Percentiles rank a stretch among this genome's conserved stretches.
phyloP scores from a whole-genome alignment of 2,329 filamentous ascomycete species.

The Colletotrichum sp. region DNA sequence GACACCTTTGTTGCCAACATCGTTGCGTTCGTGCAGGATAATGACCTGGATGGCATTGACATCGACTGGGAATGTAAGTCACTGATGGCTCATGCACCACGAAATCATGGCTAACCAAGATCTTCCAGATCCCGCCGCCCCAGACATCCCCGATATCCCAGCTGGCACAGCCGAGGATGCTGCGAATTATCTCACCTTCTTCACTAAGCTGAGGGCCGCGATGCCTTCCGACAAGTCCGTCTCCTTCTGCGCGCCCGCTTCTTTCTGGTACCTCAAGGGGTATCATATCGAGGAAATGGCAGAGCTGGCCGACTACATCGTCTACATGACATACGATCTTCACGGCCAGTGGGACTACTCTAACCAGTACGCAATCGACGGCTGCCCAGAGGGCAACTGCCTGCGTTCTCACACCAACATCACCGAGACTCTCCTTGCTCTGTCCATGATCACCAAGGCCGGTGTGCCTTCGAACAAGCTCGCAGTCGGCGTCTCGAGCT shows the following conservation, averaged over 20 bases:
- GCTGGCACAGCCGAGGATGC: constrained; percentile 25
- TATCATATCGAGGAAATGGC: constrained; percentile 38
- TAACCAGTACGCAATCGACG: constrained; percentile 27
- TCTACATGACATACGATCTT: constrained; percentile 39
- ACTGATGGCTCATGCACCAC: too few species aligned
- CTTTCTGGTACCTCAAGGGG: constrained; percentile 41
- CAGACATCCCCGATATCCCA: constrained; percentile 26
- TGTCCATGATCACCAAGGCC: constrained; percentile 41
- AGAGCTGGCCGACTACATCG: constrained; percentile 33
- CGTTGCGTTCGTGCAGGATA: constrained; percentile 42
- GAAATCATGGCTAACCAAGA: too few species aligned
- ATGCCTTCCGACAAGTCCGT: constrained; percentile 27
- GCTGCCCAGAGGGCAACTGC: constrained; percentile 34
- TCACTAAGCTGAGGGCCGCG: not conserved
- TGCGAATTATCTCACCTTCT: constrained; percentile 28
- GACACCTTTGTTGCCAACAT: constrained; percentile 39
- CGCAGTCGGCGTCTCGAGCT: constrained; percentile 34
- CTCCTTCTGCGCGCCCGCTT: constrained; percentile 41
- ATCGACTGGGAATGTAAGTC: constrained; percentile 46
- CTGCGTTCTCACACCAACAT: constrained; percentile 42
- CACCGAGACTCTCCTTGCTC: constrained; percentile 37
- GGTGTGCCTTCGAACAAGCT: constrained; percentile 33
- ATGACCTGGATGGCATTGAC: constrained; percentile 45
- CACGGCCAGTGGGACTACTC: constrained; percentile 34
- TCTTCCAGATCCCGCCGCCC: constrained; percentile 30